Evolutionary conservation across 2,329 filamentous ascomycete genomes (phyloP).

Genomic region (Emergomyces pasteurianus): DNA sequence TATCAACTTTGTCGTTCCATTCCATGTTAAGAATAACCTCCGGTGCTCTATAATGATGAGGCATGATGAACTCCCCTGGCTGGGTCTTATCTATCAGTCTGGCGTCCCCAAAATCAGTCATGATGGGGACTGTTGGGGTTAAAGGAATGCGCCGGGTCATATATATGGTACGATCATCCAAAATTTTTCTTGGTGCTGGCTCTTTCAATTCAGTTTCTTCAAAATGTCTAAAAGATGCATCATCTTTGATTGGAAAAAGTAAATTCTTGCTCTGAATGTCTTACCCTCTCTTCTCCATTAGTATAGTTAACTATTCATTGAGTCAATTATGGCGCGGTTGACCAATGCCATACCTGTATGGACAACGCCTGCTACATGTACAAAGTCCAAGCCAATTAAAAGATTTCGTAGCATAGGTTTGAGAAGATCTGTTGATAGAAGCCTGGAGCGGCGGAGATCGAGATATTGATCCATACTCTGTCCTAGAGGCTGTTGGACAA

Average conservation of each 20-base stretch:
- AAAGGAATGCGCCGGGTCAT: constrained; percentile 5
- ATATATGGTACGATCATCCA: constrained; percentile 9
- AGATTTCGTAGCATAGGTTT: constrained; percentile 8
- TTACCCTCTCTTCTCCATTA: not conserved
- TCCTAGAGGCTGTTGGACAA: constrained; percentile 10
- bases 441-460: constrained; percentile 2
- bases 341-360: constrained; percentile 1
- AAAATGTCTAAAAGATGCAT: constrained; percentile 1
- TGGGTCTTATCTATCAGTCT: not conserved
- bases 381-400: constrained; percentile 1
- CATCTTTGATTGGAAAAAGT: constrained; percentile 6
- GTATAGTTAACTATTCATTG: not conserved
- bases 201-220: constrained; percentile 8
- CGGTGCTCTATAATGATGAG: constrained; percentile 14
- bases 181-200: constrained; percentile 7
- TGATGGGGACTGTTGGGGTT: constrained; percentile 3
- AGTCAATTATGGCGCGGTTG: not conserved
- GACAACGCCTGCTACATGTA: not conserved
- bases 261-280: constrained; percentile 4
- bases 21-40: constrained; percentile 15
- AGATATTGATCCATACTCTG: constrained; percentile 7
- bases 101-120: constrained; percentile 9
- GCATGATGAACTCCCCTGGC: constrained; percentile 9
- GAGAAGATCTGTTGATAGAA: constrained; percentile 4
- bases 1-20: constrained; percentile 15